phyloP scores from a whole-genome alignment of 768 basidiomycete species.

The Lactarius tabidus region DNA sequence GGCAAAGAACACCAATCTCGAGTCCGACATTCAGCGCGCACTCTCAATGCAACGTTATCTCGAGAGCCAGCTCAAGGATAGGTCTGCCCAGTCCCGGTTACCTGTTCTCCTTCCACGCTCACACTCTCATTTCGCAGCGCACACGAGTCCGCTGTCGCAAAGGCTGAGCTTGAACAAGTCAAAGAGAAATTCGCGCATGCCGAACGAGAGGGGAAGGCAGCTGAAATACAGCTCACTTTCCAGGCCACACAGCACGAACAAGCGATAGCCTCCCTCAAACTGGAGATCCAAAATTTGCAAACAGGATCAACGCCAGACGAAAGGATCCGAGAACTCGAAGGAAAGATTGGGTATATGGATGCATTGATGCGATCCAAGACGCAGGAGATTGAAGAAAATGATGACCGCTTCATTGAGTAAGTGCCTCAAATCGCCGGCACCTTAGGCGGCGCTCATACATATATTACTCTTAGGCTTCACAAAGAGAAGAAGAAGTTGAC shows the following conservation, averaged over 20 bases:
- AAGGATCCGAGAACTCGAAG: slow-evolving; percentile 56
- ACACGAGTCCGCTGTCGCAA: slow-evolving; percentile 38
- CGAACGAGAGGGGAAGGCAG: slow-evolving; percentile 48
- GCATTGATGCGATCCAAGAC: slow-evolving; percentile 64
- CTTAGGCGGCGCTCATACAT: slow-evolving; percentile 6
- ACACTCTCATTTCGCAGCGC: slow-evolving; percentile 40
- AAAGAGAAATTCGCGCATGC: slow-evolving; percentile 38
- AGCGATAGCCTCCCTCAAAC: slow-evolving; percentile 52
- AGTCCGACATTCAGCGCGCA: slow-evolving; percentile 62
- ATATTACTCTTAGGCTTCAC: slow-evolving; percentile 48
- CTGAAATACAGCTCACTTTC: slow-evolving; percentile 63
- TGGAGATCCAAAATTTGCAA: slow-evolving; percentile 50
- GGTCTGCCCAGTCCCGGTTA: slow-evolving; percentile 37
- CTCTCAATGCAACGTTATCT: slow-evolving; percentile 57
- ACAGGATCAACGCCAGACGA: slow-evolving; percentile 53
- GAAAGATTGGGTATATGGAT: slow-evolving; percentile 74
- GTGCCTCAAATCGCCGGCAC: slow-evolving; percentile 30
- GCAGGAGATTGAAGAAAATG: slow-evolving; percentile 78
- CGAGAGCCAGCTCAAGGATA: slow-evolving; percentile 61
- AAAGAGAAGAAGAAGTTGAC: slow-evolving; percentile 78
- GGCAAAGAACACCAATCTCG: slow-evolving; percentile 51
- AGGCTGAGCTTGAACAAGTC: slow-evolving; percentile 24
- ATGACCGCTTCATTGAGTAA: slow-evolving; percentile 76
- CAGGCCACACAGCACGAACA: slow-evolving; percentile 66
- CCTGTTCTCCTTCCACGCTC: not conserved